Conservation (phyloP, 2,329 filamentous ascomycete genomes). For the Chrysoporthe cubensis region DNA sequence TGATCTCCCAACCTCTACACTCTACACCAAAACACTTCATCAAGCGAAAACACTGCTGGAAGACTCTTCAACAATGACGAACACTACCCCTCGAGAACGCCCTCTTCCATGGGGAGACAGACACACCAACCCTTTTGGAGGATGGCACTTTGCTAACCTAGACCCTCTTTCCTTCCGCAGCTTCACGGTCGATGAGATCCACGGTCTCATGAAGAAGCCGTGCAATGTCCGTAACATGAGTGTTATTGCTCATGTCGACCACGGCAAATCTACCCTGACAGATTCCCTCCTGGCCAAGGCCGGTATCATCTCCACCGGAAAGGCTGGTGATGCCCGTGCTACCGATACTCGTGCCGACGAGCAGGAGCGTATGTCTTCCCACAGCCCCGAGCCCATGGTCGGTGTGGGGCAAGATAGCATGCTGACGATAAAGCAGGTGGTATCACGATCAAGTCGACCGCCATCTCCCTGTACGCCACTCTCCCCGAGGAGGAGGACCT, state of each 20-base stretch:
- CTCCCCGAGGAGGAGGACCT: constrained; percentile 82
- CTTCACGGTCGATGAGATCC: constrained; percentile 98
- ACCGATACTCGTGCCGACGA: constrained; percentile 97
- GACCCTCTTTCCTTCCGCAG: constrained; percentile 53
- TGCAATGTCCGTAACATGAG: constrained; percentile 72
- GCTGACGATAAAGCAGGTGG: constrained; percentile 51
- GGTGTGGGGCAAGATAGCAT: not conserved
- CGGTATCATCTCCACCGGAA: constrained; percentile 98
- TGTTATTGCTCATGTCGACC: constrained; percentile 99
- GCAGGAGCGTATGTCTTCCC: constrained; percentile 72
- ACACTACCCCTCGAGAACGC: not conserved
- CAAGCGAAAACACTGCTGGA: not conserved
- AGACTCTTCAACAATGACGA: not conserved
- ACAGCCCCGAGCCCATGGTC: not conserved
- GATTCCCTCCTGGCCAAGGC: constrained; percentile 99
- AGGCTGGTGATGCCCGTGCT: constrained; percentile 93
- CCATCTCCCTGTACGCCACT: constrained; percentile 95
- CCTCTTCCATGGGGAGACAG: not conserved
- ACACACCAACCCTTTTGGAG: constrained; percentile 34
- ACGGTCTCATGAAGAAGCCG: constrained; percentile 76
- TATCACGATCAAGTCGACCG: constrained; percentile 99
- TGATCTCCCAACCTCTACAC: not conserved
- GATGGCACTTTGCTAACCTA: constrained; percentile 52
- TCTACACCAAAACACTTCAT: not conserved
- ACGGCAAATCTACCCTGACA: constrained; percentile 99